Evolutionary conservation across 2,329 filamentous ascomycete species (phyloP), one percentile per base, ranked within the genome.

Genomic region (Volutella citrinella): DNA sequence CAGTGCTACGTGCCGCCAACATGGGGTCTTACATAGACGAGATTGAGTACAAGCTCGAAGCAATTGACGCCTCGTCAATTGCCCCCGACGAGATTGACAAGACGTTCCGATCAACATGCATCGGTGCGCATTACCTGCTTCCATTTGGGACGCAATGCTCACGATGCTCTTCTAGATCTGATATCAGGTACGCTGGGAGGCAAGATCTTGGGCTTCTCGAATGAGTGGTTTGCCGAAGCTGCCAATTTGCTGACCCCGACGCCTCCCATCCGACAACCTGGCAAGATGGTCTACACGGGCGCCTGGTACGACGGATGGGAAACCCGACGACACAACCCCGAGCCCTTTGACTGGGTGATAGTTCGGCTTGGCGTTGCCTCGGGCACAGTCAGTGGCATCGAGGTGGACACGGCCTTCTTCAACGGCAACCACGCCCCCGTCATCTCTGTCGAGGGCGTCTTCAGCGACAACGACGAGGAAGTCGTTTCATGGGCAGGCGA

Each of bases 381-480:
- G 3, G 87, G 85, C 28, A 82, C 72, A 12, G 76, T 91, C 18
- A 73, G 77, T 40, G 87, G 87, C 12, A 68, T 90, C 29, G 87
- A 91, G 64, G 73, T 91, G 44, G 85, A 91, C 63, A 91, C 87
- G 4, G 79, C 84, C 30, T 87, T 82, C 67, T 93, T 91, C 71
- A 80, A 76, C 40, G 87, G 87, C 40, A 91, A 91, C 64, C 82
- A 91, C 55, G 87, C 86, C 7, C 86, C 86, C 2, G 82, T 81
- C 45, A 78, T 90, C 52, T 86, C 81, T 0, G 82, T 93, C 13
- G 81, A 91, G 58, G 87, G 84, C 27, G 80, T 79, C 57, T 88
- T 87, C 64, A 76, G 69, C 46, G 66, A 69, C 15, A 68, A 77
- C 47, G 80, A 85, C 46, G 72, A 76, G 21, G 76, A 84, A 43